Evolutionary conservation across 1,284 basidiomycete genomes (phyloP).

Genomic region (Anthracocystis walkeri): DNA sequence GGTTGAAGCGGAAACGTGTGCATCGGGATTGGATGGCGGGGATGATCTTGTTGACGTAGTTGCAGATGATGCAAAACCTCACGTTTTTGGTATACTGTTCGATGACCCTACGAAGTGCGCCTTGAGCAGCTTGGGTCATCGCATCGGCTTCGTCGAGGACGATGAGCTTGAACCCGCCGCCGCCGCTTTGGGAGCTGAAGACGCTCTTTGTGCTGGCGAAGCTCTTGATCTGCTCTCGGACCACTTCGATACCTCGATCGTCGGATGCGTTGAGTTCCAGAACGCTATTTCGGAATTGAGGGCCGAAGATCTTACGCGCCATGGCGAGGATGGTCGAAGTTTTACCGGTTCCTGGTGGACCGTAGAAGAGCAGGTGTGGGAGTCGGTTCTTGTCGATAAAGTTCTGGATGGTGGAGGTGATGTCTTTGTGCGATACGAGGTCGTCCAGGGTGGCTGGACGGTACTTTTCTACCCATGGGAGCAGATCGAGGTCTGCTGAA

Average conservation of each 20-base stretch:
- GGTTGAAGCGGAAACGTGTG: constrained; percentile 95
- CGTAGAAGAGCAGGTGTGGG: constrained; percentile 96
- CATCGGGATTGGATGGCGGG: constrained; percentile 99
- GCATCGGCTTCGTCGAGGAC: constrained; percentile 99
- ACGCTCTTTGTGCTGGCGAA: constrained; percentile 96
- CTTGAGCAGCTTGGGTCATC: constrained; percentile 98
- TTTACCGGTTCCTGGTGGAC: constrained; percentile 96
- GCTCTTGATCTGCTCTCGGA: constrained; percentile 97
- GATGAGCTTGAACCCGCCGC: constrained; percentile 99
- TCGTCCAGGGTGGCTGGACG: constrained; percentile 65
- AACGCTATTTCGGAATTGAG: constrained; percentile 84
- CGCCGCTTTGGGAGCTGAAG: constrained; percentile 71
- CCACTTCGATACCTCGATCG: constrained; percentile 97
- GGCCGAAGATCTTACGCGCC: constrained; percentile 91
- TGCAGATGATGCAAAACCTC: constrained; percentile 99
- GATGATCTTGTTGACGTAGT: constrained; percentile 99
- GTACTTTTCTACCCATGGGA: constrained; percentile 68
- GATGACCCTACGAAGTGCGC: constrained; percentile 93
- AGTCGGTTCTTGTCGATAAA: constrained; percentile 95
- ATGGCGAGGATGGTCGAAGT: constrained; percentile 98
- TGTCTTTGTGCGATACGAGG: constrained; percentile 67
- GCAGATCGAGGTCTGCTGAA: constrained; percentile 36
- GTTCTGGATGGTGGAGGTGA: constrained; percentile 71
- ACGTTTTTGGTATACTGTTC: constrained; percentile 99
- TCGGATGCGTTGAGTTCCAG: constrained; percentile 98